Evolutionary conservation across 2,329 filamentous ascomycete genomes (phyloP).

Genomic region (Cercospora brassicicola): DNA sequence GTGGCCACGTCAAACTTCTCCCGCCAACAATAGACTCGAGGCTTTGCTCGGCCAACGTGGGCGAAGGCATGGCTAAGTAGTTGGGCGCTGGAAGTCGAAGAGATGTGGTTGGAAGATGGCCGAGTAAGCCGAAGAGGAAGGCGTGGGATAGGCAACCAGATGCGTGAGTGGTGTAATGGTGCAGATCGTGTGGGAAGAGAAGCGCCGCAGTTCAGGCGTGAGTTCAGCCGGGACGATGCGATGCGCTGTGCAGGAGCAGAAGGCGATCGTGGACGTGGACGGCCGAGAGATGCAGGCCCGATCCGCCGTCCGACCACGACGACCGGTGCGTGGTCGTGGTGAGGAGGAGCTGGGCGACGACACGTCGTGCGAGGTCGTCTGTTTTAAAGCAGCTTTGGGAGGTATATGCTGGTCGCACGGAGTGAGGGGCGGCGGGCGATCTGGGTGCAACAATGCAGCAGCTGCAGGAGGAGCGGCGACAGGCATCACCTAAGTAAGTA

Average conservation of each 20-base stretch:
- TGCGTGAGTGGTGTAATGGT: conserved; percentile 10
- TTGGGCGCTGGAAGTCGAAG: conserved; percentile 4
- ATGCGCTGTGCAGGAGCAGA: conserved; percentile 20
- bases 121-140: conserved; percentile 11
- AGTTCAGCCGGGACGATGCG: conserved; percentile 14
- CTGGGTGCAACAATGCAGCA: background rate
- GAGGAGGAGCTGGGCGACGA: background rate
- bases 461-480: background rate
- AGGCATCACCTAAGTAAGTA: background rate
- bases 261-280: conserved; percentile 12
- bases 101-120: conserved; percentile 21
- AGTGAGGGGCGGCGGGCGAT: background rate
- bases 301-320: background rate
- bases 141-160: conserved; percentile 23
- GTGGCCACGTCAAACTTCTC: conserved; percentile 28
- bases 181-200: conserved; percentile 11
- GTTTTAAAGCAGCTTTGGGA: background rate
- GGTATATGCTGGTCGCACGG: background rate
- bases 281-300: conserved; percentile 14
- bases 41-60: conserved; percentile 15
- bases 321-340: background rate
- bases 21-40: conserved; percentile 18
- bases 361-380: background rate
- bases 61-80: conserved; percentile 27
- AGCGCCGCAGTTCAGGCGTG: conserved; percentile 19